phyloP scores from a whole-genome alignment of 805 yeast species.

The Schwanniomyces occidentalis region DNA sequence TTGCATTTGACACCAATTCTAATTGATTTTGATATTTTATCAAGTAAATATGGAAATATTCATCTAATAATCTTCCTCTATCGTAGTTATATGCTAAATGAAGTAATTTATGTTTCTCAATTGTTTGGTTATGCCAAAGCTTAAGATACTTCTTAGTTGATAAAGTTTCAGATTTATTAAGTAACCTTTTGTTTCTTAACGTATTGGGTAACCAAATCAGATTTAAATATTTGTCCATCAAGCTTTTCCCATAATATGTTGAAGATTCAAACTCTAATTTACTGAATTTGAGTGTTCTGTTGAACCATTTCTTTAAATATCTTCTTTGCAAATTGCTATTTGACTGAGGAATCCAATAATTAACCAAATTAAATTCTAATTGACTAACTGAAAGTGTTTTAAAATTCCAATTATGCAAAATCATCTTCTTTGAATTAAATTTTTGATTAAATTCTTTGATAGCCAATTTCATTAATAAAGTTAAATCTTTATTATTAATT shows the following conservation, averaged over 20 bases:
- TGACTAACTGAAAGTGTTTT: conserved; percentile 9
- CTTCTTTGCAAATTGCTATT: not conserved
- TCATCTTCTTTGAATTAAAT: conserved; percentile 1
- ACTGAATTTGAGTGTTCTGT: conserved; percentile 5
- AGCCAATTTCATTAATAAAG: conserved; percentile 34
- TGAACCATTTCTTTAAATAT: conserved; percentile 12
- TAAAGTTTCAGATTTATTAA: not conserved
- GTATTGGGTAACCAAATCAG: conserved; percentile 8
- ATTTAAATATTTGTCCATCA: conserved; percentile 9
- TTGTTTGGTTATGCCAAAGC: not conserved
- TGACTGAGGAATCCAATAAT: conserved; percentile 4
- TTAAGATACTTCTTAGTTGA: not conserved
- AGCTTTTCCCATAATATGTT: conserved; percentile 10
- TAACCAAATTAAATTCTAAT: conserved; percentile 7
- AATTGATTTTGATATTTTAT: not conserved
- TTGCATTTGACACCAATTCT: not conserved
- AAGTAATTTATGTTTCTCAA: not conserved
- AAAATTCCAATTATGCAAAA: conserved; percentile 24
- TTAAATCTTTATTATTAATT: conserved; percentile 10
- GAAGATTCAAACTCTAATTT: conserved; percentile 13
- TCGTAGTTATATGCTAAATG: not conserved
- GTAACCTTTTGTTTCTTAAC: not conserved
- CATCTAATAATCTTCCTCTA: not conserved
- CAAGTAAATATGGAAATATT: not conserved
- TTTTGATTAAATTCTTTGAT: conserved; percentile 14